phyloP scores from a whole-genome alignment of 2,329 filamentous ascomycete genomes.

The Metarhizium brunneum region DNA sequence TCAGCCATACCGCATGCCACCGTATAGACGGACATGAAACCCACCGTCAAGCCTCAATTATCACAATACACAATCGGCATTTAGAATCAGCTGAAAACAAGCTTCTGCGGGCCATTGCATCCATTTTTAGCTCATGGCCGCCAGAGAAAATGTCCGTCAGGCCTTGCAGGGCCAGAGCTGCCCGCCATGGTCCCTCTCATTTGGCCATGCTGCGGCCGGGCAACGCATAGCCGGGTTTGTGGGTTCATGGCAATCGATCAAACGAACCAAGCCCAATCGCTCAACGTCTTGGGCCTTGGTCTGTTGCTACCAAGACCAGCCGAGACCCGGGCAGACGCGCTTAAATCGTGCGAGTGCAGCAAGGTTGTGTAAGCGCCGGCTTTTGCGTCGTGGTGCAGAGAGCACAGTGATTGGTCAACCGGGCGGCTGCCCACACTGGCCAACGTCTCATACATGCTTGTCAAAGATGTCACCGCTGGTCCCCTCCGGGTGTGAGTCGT shows the following conservation, averaged over 20 bases:
- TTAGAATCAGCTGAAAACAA: neutral
- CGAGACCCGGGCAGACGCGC: neutral
- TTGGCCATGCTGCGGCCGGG: neutral
- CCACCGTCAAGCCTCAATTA: neutral
- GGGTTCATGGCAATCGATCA: neutral
- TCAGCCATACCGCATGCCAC: neutral
- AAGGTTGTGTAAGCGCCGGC: constrained; percentile 4
- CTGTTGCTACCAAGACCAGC: neutral
- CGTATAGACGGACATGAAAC: neutral
- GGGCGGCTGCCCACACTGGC: constrained; percentile 14
- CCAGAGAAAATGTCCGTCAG: neutral
- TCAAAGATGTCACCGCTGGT: constrained; percentile 2
- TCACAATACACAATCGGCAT: neutral
- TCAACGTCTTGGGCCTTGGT: neutral
- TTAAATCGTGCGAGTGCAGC: neutral
- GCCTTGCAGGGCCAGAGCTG: neutral
- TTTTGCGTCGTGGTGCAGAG: neutral
- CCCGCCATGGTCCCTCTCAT: neutral
- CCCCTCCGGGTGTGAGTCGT: neutral
- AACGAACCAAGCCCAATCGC: constrained; percentile 3
- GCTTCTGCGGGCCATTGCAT: neutral
- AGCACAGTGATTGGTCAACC: constrained; percentile 12
- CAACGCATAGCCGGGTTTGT: neutral
- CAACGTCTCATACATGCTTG: constrained; percentile 9
- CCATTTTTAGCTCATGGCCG: neutral